Conservation (phyloP, 1,284 basidiomycete genomes). For the Vanrija sp. region DNA sequence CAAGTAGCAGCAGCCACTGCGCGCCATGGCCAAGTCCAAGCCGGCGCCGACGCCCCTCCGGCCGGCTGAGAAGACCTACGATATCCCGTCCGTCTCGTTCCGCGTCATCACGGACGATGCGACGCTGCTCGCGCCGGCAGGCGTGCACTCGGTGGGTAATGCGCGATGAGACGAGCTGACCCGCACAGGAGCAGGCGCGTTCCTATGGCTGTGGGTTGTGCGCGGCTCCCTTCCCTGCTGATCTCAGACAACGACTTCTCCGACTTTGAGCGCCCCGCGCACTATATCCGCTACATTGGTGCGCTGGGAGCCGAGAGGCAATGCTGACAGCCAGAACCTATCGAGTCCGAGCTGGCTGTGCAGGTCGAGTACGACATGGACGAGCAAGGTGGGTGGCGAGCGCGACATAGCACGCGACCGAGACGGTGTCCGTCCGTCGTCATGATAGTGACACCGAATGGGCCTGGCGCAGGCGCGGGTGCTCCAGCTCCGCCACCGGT, state of each 20-base stretch:
- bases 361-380: constrained; percentile 99
- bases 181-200: constrained; percentile 33
- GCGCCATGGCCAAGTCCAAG: too few species aligned
- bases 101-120: constrained; percentile 42
- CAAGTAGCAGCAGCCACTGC: too few species aligned
- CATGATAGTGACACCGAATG: too few species aligned
- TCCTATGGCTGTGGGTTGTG: constrained; percentile 41
- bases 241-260: constrained; percentile 70
- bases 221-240: not conserved
- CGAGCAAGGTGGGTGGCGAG: constrained; percentile 70
- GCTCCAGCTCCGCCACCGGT: too few species aligned
- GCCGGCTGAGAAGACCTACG: constrained; percentile 30
- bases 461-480: too few species aligned
- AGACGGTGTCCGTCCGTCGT: too few species aligned
- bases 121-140: constrained; percentile 29
- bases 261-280: constrained; percentile 70
- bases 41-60: too few species aligned
- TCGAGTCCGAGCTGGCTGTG: constrained; percentile 83
- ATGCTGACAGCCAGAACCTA: constrained; percentile 61
- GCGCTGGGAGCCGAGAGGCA: not conserved
- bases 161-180: not conserved
- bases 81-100: constrained; percentile 46
- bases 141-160: constrained; percentile 38
- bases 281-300: constrained; percentile 90
- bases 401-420: too few species aligned